Evolutionary conservation across 306 rosid genomes (phyloP), one percentile per base, ranked within the genome.

Genomic region (Crotalaria pallida): DNA sequence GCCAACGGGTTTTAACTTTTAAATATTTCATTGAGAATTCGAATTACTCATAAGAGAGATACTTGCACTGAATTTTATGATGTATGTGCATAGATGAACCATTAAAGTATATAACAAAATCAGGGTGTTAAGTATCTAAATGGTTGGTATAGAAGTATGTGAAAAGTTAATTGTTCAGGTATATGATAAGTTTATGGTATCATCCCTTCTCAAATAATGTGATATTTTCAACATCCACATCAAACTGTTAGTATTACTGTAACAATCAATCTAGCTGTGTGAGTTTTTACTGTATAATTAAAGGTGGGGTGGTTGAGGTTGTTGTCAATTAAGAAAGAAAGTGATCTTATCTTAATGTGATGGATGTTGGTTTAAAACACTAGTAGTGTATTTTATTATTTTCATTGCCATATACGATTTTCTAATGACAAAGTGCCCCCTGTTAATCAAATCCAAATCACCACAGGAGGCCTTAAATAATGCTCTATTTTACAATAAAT

Each of bases 371-470:
- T 62, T 53, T 51, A 61, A 40, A 41, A 29, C n/a, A n/a, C n/a
- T 60, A 61, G 31, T 60, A 43, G 6, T 33, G 36, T 36, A 15
- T 58, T 66, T 45, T 67, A 67, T 76, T 19, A 58, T 36, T 59
- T 71, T 56, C 18, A n/a, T 15, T 3, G 5, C 2, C 43, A 27
- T 19, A 10, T 9, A 10, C 17, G 10, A n/a, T 50, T 75, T 55
- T 53, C 38, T 33, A 65, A 38, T 23, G 74, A 56, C 78, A 49
- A 49, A 57, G 10, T 59, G 79, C 5, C 71, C 4, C 71, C 21
- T 40, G 16, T 38, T 18, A 26, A 67, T 52, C 3, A 72, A 58
- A 22, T 38, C 26, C 17, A 55, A 36, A 13, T 36, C 5, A 40
- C 34, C 33, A 49, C 16, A 6, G 31, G 7, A 17, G 24, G 27